These are phyloP conservation scores for Bretschneidera sinensis DNA, from an alignment of 345 rosid genomes.

Conservation along the genomic window DNA sequence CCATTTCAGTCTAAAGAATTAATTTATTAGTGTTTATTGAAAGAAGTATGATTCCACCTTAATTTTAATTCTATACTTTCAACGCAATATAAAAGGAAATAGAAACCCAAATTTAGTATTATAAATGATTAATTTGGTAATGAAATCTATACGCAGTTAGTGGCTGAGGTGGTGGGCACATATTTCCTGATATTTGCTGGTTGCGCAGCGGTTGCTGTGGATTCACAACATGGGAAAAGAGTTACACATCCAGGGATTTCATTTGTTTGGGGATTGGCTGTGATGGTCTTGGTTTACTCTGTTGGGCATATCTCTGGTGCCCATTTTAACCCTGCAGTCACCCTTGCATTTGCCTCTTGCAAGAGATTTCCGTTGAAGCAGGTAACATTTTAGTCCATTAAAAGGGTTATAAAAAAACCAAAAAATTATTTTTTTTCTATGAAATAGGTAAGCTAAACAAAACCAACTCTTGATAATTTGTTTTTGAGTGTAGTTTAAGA, in stretches of 20 bases:
- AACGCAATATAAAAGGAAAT: neutral
- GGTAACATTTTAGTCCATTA: slow-evolving; percentile 23
- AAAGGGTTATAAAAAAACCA: slow-evolving; percentile 18
- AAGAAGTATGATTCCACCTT: neutral
- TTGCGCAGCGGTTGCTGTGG: slow-evolving; percentile 70
- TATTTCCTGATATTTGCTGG: slow-evolving; percentile 93
- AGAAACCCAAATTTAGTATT: too few relatives aligned
- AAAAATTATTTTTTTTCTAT: neutral
- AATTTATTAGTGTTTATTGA: too few relatives aligned
- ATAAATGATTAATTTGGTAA: neutral
- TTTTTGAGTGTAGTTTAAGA: too few relatives aligned
- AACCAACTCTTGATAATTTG: slow-evolving; percentile 1
- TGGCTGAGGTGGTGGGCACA: slow-evolving; percentile 80
- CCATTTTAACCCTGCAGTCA: slow-evolving; percentile 94
- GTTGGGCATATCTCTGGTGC: slow-evolving; percentile 97
- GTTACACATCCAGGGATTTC: slow-evolving; percentile 77
- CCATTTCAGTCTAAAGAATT: too few relatives aligned
- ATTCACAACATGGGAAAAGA: slow-evolving; percentile 50
- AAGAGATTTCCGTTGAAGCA: slow-evolving; percentile 78
- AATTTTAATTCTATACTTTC: neutral
- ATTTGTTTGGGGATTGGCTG: slow-evolving; percentile 83
- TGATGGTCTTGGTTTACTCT: slow-evolving; percentile 78
- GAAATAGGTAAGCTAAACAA: slow-evolving; percentile 10
- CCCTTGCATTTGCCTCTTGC: slow-evolving; percentile 83
- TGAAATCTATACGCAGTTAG: slow-evolving; percentile 42